Evolutionary conservation across 2,329 filamentous ascomycete species (phyloP).

Genomic region (Thyridium curvatum): DNA sequence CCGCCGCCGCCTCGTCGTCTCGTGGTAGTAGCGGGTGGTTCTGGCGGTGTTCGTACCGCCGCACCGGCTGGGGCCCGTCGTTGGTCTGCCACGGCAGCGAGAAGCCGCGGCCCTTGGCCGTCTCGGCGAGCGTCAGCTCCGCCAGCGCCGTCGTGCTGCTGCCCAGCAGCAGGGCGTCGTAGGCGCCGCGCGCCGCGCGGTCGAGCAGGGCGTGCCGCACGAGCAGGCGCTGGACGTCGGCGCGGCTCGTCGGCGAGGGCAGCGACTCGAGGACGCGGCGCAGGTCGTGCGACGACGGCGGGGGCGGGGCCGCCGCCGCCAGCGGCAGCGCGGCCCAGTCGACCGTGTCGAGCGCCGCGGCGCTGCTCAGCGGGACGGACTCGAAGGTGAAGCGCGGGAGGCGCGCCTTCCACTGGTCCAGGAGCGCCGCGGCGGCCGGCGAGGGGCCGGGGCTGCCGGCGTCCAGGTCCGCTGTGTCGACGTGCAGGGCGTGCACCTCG

Average conservation of each 20-base stretch:
- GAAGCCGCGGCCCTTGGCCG: slow-evolving; percentile 85
- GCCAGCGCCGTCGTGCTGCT: slow-evolving; percentile 85
- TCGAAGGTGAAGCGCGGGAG: slow-evolving; percentile 65
- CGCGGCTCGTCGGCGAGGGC: slow-evolving; percentile 66
- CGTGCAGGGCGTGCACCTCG: slow-evolving; percentile 55
- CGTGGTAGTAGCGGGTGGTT: no score
- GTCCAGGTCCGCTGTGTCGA: slow-evolving; percentile 38
- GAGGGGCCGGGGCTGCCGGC: neutral
- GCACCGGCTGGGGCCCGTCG: slow-evolving; percentile 53
- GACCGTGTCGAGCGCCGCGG: slow-evolving; percentile 44
- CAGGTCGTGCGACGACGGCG: slow-evolving; percentile 29
- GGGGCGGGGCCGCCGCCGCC: slow-evolving; percentile 48
- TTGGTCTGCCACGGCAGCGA: slow-evolving; percentile 75
- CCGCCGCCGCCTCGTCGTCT: no score
- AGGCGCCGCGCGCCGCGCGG: slow-evolving; percentile 52
- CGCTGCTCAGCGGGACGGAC: slow-evolving; percentile 55
- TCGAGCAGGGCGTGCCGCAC: slow-evolving; percentile 65
- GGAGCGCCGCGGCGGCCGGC: slow-evolving; percentile 31
- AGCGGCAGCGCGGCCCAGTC: slow-evolving; percentile 44
- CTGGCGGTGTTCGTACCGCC: slow-evolving; percentile 7
- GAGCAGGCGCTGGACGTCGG: slow-evolving; percentile 67
- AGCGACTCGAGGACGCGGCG: slow-evolving; percentile 51
- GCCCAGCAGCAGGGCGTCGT: slow-evolving; percentile 71
- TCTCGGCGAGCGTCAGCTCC: slow-evolving; percentile 77
- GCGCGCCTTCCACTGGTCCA: slow-evolving; percentile 44